Evolutionary conservation across 805 yeast species (phyloP).

Genomic region (Starmerella cellae): DNA sequence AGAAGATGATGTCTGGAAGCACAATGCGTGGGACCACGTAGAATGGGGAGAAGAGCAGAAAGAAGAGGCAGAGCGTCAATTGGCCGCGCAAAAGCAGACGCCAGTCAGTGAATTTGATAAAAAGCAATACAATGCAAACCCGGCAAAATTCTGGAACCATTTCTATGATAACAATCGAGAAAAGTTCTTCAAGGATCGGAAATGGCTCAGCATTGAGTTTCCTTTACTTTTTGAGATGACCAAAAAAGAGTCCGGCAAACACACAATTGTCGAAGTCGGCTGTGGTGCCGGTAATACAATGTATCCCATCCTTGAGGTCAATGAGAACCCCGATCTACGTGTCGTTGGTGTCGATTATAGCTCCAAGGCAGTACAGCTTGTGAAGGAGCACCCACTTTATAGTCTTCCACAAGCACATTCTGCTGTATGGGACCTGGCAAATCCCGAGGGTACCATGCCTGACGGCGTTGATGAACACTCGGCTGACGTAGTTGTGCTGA

Average conservation of each 20-base stretch:
- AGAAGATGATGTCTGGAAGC: constrained; percentile 68
- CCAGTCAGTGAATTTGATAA: constrained; percentile 89
- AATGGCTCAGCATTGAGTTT: constrained; percentile 91
- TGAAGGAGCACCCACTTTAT: constrained; percentile 49
- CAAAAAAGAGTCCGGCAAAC: constrained; percentile 53
- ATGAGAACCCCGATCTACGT: constrained; percentile 60
- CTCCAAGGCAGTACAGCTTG: constrained; percentile 77
- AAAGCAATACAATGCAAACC: constrained; percentile 59
- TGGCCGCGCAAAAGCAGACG: constrained; percentile 55
- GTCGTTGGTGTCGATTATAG: constrained; percentile 85
- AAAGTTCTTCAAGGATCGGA: constrained; percentile 91
- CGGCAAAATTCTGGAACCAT: constrained; percentile 89
- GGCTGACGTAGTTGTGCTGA: constrained; percentile 85
- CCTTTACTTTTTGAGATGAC: constrained; percentile 75
- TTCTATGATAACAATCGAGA: constrained; percentile 83
- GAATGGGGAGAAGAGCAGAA: constrained; percentile 93
- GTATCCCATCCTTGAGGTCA: constrained; percentile 75
- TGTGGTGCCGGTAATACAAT: constrained; percentile 98
- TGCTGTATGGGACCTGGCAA: constrained; percentile 90
- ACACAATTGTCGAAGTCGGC: constrained; percentile 77
- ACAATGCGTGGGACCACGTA: constrained; percentile 94
- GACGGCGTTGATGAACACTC: constrained; percentile 70
- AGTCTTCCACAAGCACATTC: constrained; percentile 55
- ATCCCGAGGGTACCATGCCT: constrained; percentile 59
- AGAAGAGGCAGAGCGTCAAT: constrained; percentile 57